Conservation (phyloP, 2,329 filamentous ascomycete genomes). For the Penicillium fuscoglaucum region DNA sequence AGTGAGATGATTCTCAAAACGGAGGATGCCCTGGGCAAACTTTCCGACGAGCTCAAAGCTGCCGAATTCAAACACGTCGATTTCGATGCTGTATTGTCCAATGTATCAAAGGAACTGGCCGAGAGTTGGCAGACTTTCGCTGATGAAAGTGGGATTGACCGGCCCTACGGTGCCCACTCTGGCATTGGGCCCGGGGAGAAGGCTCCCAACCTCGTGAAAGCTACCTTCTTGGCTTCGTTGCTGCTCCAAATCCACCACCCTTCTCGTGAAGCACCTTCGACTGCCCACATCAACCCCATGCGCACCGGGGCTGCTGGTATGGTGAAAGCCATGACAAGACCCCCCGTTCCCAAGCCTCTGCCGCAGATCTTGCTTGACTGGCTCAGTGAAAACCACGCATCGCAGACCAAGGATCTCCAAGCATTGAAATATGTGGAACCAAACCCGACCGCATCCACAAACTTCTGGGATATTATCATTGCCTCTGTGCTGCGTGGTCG, state of each 20-base stretch:
- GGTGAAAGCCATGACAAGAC: slow-evolving; percentile 29
- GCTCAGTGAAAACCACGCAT: slow-evolving; percentile 73
- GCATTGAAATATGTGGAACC: slow-evolving; percentile 65
- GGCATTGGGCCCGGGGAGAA: slow-evolving; percentile 66
- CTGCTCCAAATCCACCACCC: slow-evolving; percentile 78
- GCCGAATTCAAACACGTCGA: slow-evolving; percentile 35
- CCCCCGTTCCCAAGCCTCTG: slow-evolving; percentile 50
- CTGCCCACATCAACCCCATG: slow-evolving; percentile 25
- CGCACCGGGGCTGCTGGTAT: slow-evolving; percentile 32
- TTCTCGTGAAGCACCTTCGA: slow-evolving; percentile 39
- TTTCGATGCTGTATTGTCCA: slow-evolving; percentile 35
- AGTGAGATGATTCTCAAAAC: slow-evolving; percentile 72
- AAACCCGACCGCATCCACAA: slow-evolving; percentile 71
- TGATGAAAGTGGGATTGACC: slow-evolving; percentile 44
- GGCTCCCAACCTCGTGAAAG: slow-evolving; percentile 68
- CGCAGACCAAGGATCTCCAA: slow-evolving; percentile 66
- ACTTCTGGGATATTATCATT: slow-evolving; percentile 86
- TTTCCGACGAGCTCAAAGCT: slow-evolving; percentile 55
- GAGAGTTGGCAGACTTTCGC: slow-evolving; percentile 36
- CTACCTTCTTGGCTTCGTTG: slow-evolving; percentile 74
- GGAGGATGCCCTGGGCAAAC: slow-evolving; percentile 66
- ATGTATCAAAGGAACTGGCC: slow-evolving; percentile 37
- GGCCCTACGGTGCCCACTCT: slow-evolving; percentile 46
- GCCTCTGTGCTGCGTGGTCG: slow-evolving; percentile 73
- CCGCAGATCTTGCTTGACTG: slow-evolving; percentile 81